Base-by-base conservation (phyloP, 441 rosid species). In the Erodium chrysanthum region DNA sequence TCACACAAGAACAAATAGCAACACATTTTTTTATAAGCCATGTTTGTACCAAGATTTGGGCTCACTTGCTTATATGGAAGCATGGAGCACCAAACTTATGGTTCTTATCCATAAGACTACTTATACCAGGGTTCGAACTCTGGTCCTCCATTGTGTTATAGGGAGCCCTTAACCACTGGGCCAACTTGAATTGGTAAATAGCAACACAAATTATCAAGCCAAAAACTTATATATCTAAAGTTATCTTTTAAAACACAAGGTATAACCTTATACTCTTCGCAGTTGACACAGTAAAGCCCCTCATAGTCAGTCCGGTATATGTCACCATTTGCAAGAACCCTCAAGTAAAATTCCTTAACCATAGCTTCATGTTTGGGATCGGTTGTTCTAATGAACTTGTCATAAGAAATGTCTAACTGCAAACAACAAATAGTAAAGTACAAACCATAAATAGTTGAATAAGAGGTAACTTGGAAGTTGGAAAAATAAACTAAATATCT, bases 251-350 rank as follows among this genome's bases (percentile, higher is more conserved):
- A 21, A 56, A 68, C 22, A 66, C 35, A 42, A 69, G 72, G 7
- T 44, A 58, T 59, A 33, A 91, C 98, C 96, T 90, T 93, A 68
- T 89, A 90, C 79, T 93, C 98, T 84, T 93, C 95, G 69, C 97
- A 93, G 78, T 89, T 93, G 66, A 89, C 83, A 75, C 98, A 93
- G 79, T 93, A 93, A 23, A 89, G 82, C 0, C 98, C 98, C 77
- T 89, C 96, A 31, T 93, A 89, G 78, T 91, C 93, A 68, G 92
- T 92, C 70, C 79, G 79, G 70, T 90, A 93, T 71, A 93, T 93
- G 78, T 93, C 97, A 58, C 89, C 97, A 14, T 83, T 88, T 62
- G 86, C 91, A 66, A 90, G 89, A 75, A 90, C 92, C 66, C 84
- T 81, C 14, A 88, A 78, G 69, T 92, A 92, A 67, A 92, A 92